A percentile compares a stretch with the other conserved stretches of the same genome.
These are phyloP conservation scores for Fusarium tjaetaba DNA, from an alignment of 2,329 filamentous ascomycete genomes.

Conservation along the genomic window DNA sequence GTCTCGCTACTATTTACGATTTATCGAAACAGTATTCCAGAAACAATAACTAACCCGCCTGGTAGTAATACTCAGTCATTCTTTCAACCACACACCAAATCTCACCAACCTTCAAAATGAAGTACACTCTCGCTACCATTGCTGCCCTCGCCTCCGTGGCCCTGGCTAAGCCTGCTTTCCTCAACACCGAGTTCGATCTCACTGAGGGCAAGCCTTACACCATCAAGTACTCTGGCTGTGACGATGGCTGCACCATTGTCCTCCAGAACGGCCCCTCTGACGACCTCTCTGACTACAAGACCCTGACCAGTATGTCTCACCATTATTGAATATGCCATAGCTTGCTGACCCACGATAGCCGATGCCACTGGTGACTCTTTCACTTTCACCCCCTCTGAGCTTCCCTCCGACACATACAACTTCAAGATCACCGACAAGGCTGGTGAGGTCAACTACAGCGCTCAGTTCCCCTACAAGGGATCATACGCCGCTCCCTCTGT, in stretches of 20 bases:
- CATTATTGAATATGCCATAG: no score
- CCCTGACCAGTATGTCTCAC: conserved; percentile 45
- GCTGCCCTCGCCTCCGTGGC: conserved; percentile 44
- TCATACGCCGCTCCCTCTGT: conserved; percentile 28
- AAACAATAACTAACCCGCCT: conserved; percentile 22
- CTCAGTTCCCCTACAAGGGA: conserved; percentile 46
- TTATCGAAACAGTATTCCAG: conserved; percentile 1
- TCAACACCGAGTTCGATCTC: conserved; percentile 47
- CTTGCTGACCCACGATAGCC: conserved; percentile 11
- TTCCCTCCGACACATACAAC: conserved; percentile 48
- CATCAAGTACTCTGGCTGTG: conserved; percentile 47
- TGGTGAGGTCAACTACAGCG: conserved; percentile 47
- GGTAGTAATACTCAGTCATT: conserved; percentile 43
- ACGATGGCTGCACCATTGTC: conserved; percentile 48
- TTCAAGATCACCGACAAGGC: conserved; percentile 49
- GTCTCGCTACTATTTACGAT: not conserved
- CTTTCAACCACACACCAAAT: conserved; percentile 30
- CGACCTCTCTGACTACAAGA: conserved; percentile 46
- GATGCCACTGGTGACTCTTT: conserved; percentile 37
- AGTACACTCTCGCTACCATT: conserved; percentile 48
- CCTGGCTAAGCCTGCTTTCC: conserved; percentile 46
- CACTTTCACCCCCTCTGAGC: conserved; percentile 43
- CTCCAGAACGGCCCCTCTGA: conserved; percentile 46
- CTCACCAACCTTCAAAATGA: conserved; percentile 49
- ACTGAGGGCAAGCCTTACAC: conserved; percentile 46